A percentile compares a stretch with the other conserved stretches of the same genome.
These are phyloP conservation scores for Martiniozyma abietophila DNA, from an alignment of 805 yeast genomes.

Conservation along the genomic window DNA sequence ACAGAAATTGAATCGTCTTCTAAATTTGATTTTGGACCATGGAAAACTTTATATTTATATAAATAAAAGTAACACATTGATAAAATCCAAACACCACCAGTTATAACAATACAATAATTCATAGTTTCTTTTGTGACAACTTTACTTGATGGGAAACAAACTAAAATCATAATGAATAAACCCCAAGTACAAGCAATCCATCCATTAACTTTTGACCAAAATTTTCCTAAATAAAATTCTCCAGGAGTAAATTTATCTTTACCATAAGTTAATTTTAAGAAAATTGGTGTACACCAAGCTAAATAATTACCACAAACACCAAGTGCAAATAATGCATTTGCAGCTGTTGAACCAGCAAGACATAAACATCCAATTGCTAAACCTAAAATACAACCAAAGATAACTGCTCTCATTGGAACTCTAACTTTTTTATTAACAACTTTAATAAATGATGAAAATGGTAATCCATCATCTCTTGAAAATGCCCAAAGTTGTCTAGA, in stretches of 20 bases:
- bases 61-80: constrained; percentile 16
- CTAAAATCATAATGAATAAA: constrained; percentile 40
- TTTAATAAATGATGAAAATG: constrained; percentile 44
- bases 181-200: constrained; percentile 39
- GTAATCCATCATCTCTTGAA: constrained; percentile 67
- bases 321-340: constrained; percentile 55
- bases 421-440: constrained; percentile 42
- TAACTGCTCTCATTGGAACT: constrained; percentile 55
- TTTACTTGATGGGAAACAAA: constrained; percentile 44
- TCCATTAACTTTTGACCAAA: constrained; percentile 35
- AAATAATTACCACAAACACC: constrained; percentile 50
- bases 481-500: constrained; percentile 70
- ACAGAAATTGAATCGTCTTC: constrained; percentile 7
- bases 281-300: constrained; percentile 53
- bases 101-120: constrained; percentile 30
- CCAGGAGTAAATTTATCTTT: constrained; percentile 48
- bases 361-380: constrained; percentile 44
- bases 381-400: constrained; percentile 39
- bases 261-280: constrained; percentile 39
- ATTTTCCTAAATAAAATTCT: constrained; percentile 50
- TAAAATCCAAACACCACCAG: constrained; percentile 24
- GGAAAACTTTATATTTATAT: constrained; percentile 19
- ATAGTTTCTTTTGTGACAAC: constrained; percentile 29
- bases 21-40: constrained; percentile 23
- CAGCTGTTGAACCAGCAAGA: constrained; percentile 46